Evolutionary conservation across 2,329 filamentous ascomycete species (phyloP), one percentile per base, ranked within the genome.

Genomic region (Stagonosporopsis rhizophila): DNA sequence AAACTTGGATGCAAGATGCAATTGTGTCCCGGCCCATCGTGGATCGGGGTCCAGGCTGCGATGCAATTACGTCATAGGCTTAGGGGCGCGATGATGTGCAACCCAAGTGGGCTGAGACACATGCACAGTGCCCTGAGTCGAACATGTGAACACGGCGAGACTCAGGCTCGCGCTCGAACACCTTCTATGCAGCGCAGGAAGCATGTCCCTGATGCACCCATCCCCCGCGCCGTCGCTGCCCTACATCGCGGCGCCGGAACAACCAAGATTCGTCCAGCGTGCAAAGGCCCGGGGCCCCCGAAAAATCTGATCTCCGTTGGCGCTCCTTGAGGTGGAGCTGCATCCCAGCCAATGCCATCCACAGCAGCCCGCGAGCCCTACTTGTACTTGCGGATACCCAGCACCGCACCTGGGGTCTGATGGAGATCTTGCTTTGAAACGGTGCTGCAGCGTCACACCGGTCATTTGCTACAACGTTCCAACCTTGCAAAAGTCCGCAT

Each of bases 1-100:
- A 52, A 57, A 49, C 38, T 49, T 25, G 38, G 19, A 25, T 23
- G 19, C n/a, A 38, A 28, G 37, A 57, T 57, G 54, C 48, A 25
- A 52, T 52, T 57, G 35, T 52, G 48, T 28, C 23, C 32, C 20
- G 20, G 39, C 44, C 40, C 23, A 44, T 12, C 35, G 46, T 22
- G 35, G 40, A 32, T 32, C 30, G 30, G 15, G 34, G 27, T 6
- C 15, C 35, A 2, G 14, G 11, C 30, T 15, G 23, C 14, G 20
- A 38, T 22, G 17, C 39, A 6, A 23, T n/a, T 47, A 32, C 56
- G 51, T 52, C 46, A 59, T 48, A 20, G 44, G 41, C 27, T 20
- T 12, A 30, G 20, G 7, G 27, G 40, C 41, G 28, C 5, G 3
- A 23, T 45, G 46, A 50, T 41, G 51, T 53, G 53, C 46, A 32